A percentile compares a stretch with the other conserved stretches of the same genome.
These are phyloP conservation scores for Scutellaria galericulata DNA, from an alignment of 257 asterid genomes.

Conservation along the genomic window DNA sequence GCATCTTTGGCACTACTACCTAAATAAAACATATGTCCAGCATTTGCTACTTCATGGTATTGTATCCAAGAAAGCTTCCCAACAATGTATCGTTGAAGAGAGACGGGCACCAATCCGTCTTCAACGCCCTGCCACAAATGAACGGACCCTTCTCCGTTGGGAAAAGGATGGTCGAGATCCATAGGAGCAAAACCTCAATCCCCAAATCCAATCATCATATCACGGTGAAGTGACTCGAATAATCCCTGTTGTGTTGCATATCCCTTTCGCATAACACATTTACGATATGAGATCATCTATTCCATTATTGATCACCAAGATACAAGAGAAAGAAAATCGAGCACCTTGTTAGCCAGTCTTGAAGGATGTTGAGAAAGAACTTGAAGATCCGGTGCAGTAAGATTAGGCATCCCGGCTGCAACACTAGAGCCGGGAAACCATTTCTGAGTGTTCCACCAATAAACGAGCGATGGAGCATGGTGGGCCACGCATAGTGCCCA, in stretches of 20 bases:
- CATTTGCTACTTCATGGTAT: constrained; percentile 49
- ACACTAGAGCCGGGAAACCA: constrained; percentile 70
- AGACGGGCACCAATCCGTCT: constrained; percentile 69
- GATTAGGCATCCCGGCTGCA: constrained; percentile 51
- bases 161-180: constrained; percentile 44
- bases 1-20: constrained; percentile 44
- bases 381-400: constrained; percentile 54
- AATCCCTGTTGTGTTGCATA: constrained; percentile 46
- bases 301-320: neutral
- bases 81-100: constrained; percentile 62
- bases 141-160: constrained; percentile 51
- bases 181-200: constrained; percentile 31
- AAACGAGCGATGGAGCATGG: constrained; percentile 67
- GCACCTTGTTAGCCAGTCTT: constrained; percentile 43
- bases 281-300: too few relatives aligned
- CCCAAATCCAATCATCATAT: constrained; percentile 58
- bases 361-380: constrained; percentile 38
- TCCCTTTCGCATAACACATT: constrained; percentile 37
- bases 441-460: constrained; percentile 86
- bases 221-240: constrained; percentile 66
- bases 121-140: constrained; percentile 83
- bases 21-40: constrained; percentile 47
- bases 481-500: constrained; percentile 77
- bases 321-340: neutral
- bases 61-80: constrained; percentile 66